Evolutionary conservation across 2,329 filamentous ascomycete species (phyloP), one percentile per base, ranked within the genome.

Genomic region (Coniochaeta ligniaria): DNA sequence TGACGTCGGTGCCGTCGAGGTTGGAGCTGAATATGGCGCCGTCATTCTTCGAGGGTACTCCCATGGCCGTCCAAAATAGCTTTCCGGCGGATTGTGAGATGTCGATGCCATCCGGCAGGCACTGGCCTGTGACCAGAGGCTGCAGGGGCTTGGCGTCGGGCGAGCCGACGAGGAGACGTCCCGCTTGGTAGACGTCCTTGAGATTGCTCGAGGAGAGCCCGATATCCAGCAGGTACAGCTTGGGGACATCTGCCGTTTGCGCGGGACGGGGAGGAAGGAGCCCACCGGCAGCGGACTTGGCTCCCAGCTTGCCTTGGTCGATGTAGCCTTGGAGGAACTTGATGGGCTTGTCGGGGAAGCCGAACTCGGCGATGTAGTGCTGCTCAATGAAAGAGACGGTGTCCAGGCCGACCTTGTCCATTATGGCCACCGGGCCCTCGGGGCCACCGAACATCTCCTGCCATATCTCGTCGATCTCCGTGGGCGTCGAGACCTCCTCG

Each of bases 51-150:
- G 67, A 67, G 0, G 73, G 74, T 2, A 67, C 56, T 0, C 80
- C 80, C 80, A 82, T 83, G 64, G 72, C 74, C 3, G 79, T 80
- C 79, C 79, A 82, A 65, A 79, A 82, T 22, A 83, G 71, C 36
- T 74, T 72, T 2, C 69, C 68, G 0, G 63, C 66, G 0, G 63
- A 56, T 1, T 63, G 57, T 20, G 72, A 73, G 3, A 79, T 67
- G 17, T 73, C 74, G 16, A 82, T 73, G 0, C 80, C 79, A 58
- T 82, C 79, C 1, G 79, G 80, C 6, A 76, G 67, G 45, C 60
- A 52, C 20, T 72, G 68, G 16, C 63, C 43, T 22, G 61, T 58
- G 20, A 72, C 64, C 1, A 76, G 55, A 0, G 67, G 62, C 3
- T 64, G 62, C 38, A 65, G 50, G 2, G 65, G 61, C 57, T 57